Evolutionary conservation across 2,329 filamentous ascomycete species (phyloP).

Genomic region (Emmonsia crescens): DNA sequence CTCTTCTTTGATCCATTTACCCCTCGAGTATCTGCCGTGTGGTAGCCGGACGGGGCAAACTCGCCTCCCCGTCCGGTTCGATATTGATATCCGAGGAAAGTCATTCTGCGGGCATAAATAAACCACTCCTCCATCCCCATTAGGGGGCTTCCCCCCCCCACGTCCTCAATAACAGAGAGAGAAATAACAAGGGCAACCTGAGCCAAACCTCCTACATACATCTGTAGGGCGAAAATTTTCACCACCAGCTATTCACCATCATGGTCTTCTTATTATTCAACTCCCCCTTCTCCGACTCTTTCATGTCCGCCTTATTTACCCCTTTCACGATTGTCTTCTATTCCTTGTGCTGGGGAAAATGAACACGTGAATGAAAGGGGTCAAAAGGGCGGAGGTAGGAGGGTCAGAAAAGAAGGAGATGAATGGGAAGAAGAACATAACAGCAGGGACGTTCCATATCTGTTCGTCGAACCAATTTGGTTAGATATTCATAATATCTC

Average conservation of each 20-base stretch:
- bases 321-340: background rate
- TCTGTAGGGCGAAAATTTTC: background rate
- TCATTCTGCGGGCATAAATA: too few species aligned
- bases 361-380: background rate
- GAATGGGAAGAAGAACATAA: background rate
- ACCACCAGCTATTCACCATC: background rate
- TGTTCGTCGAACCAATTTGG: background rate
- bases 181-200: background rate
- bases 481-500: background rate
- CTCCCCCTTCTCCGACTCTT: background rate
- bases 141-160: too few species aligned
- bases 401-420: background rate
- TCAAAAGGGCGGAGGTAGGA: background rate
- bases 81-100: too few species aligned
- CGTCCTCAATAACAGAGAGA: too few species aligned
- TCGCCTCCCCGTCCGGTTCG: background rate
- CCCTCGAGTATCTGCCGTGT: background rate
- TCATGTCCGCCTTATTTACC: background rate
- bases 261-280: background rate
- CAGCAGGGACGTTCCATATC: background rate
- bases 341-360: background rate
- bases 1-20: background rate
- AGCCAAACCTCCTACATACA: background rate
- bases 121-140: background rate
- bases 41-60: background rate